These are phyloP conservation scores for Gastrolobium bilobum DNA, from an alignment of 306 rosid species.

Conservation along the genomic window DNA sequence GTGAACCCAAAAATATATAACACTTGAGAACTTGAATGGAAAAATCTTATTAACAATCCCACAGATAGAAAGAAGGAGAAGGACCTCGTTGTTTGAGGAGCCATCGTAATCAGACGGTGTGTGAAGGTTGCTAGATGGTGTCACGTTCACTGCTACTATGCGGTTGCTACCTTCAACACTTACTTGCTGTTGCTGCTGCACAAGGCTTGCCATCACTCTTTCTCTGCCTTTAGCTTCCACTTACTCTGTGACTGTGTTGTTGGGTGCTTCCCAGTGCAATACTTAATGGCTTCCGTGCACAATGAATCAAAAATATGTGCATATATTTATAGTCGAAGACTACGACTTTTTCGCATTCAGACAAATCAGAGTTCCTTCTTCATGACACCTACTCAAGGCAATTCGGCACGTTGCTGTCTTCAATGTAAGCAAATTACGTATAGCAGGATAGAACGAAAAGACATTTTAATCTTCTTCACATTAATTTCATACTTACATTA, in stretches of 20 bases:
- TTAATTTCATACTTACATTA: background rate
- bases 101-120: background rate
- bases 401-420: background rate
- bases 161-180: conserved; percentile 52
- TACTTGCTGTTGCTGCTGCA: conserved; percentile 23
- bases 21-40: no score
- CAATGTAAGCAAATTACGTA: background rate
- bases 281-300: background rate
- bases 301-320: background rate
- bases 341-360: background rate
- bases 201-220: conserved; percentile 44
- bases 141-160: conserved; percentile 49
- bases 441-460: background rate
- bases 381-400: conserved; percentile 21
- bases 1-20: no score
- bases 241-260: background rate
- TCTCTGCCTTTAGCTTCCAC: background rate
- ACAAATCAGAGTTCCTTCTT: conserved; percentile 34
- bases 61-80: background rate
- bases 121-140: conserved; percentile 25
- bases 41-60: background rate
- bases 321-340: no score
- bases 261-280: no score
- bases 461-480: conserved; percentile 3
- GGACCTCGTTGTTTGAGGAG: conserved; percentile 53